Evolutionary conservation across 2,329 filamentous ascomycete genomes (phyloP), one percentile per base, ranked within the genome.

Genomic region (Claviceps cyperi): DNA sequence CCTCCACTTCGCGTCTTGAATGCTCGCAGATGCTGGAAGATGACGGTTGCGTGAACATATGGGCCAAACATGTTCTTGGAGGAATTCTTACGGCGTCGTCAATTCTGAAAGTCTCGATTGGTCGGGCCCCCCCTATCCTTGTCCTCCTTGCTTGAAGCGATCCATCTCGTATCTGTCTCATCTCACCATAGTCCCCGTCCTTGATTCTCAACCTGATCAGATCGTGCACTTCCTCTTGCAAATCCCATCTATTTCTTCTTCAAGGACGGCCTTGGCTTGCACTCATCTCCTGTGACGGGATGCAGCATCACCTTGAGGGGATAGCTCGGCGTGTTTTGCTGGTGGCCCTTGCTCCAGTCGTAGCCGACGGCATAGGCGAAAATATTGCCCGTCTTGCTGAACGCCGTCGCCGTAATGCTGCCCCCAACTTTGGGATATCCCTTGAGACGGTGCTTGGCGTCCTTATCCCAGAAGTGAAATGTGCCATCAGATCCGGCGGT

Each of bases 261-360:
- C 45, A 73, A 68, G 38, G 68, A 74, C 15, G 76, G 74, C n/a
- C 77, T 65, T 24, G 77, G 77, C 68, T 80, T 81, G 68, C 77
- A 80, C 63, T 81, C 77, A 50, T 81, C 77, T 39, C 67, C 66
- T 54, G 71, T 71, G 13, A 94, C 79, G 1, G 86, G 82, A 63
- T 94, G 86, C 64, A 94, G 74, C 82, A 89, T 89, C 49, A 92
- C 82, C 71, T 92, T 92, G 66, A 80, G 85, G 8, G 85, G 80
- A 53, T 80, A 81, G 56, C 76, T 76, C 51, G 81, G 80, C 24
- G 74, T 92, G 69, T 97, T 97, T 57, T 75, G 79, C 56, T 85
- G 80, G 70, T 91, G 96, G 15, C 92, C 92, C 73, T 98, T 97
- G 70, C 85, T 89, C 92, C 92, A 98, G 70, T 98, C 92, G 66